phyloP scores from a whole-genome alignment of 176 grass and related monocot genomes.

The Tuctoria greenei region DNA sequence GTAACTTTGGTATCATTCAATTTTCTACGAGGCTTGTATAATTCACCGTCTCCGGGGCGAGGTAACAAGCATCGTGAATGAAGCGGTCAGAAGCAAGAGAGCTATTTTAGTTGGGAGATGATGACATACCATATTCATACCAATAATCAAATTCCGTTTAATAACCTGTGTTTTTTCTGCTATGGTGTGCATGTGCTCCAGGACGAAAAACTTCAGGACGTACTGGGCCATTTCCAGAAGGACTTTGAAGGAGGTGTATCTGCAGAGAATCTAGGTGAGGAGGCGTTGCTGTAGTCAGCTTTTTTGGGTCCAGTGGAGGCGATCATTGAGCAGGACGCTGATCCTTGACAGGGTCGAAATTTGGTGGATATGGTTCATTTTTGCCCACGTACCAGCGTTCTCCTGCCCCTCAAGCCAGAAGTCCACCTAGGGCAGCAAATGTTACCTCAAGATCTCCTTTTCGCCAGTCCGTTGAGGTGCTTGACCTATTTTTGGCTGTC shows the following conservation, averaged over 20 bases:
- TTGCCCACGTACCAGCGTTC: constrained; percentile 81
- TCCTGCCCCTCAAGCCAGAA: constrained; percentile 64
- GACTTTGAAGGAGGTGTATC: constrained; percentile 85
- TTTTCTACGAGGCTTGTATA: no score
- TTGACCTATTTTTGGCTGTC: constrained; percentile 39
- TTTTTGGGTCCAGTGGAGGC: constrained; percentile 25
- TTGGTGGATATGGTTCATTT: constrained; percentile 96
- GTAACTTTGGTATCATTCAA: not conserved
- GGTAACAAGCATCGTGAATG: not conserved
- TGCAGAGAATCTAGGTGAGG: constrained; percentile 88
- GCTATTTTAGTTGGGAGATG: constrained; percentile 26
- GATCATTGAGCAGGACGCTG: constrained; percentile 36
- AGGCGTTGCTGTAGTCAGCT: constrained; percentile 23
- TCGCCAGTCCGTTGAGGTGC: constrained; percentile 61
- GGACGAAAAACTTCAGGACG: constrained; percentile 86
- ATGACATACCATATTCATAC: constrained; percentile 1
- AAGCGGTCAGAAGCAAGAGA: not conserved
- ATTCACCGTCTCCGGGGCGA: no score
- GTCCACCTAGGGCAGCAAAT: constrained; percentile 51
- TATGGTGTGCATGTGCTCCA: constrained; percentile 40
- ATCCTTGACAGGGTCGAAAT: constrained; percentile 75
- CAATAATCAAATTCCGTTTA: constrained; percentile 20
- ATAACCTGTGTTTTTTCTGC: constrained; percentile 14
- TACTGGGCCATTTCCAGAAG: constrained; percentile 85
- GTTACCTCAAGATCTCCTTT: constrained; percentile 59